These are phyloP conservation scores for Cucumis hystrix DNA, from an alignment of 306 rosid genomes.

Conservation along the genomic window DNA sequence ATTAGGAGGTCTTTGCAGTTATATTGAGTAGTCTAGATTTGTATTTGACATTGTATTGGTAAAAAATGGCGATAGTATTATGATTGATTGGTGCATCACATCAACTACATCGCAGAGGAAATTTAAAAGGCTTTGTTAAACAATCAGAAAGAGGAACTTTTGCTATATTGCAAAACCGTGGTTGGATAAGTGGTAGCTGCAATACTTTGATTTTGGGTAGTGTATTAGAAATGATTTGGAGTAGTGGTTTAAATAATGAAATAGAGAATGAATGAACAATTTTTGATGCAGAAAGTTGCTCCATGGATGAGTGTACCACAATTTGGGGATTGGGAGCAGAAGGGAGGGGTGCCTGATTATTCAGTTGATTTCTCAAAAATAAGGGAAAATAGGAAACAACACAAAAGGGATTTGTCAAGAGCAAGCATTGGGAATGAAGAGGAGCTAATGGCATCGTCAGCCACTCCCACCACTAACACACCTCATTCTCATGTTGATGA, in stretches of 20 bases:
- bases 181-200: too few relatives aligned
- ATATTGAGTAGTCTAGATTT: background rate
- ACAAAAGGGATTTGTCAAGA: conserved; percentile 10
- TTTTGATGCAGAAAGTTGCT: conserved; percentile 6
- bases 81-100: too few relatives aligned
- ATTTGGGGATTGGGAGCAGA: conserved; percentile 15
- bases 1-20: background rate
- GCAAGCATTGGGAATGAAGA: conserved; percentile 15
- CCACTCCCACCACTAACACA: background rate
- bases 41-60: background rate
- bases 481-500: background rate
- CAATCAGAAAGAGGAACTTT: too few relatives aligned
- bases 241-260: background rate
- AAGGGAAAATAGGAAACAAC: conserved; percentile 12
- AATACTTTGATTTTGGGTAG: background rate
- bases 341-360: conserved; percentile 11
- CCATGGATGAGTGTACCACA: conserved; percentile 13
- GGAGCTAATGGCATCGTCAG: conserved; percentile 4
- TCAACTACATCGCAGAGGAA: too few relatives aligned
- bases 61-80: too few relatives aligned
- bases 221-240: background rate
- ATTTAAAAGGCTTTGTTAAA: too few relatives aligned
- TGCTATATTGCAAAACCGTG: too few relatives aligned
- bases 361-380: conserved; percentile 14
- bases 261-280: background rate